These are phyloP conservation scores for Lodderomyces pseudojiufengensis DNA, from an alignment of 1,139 yeast species.

Conservation along the genomic window DNA sequence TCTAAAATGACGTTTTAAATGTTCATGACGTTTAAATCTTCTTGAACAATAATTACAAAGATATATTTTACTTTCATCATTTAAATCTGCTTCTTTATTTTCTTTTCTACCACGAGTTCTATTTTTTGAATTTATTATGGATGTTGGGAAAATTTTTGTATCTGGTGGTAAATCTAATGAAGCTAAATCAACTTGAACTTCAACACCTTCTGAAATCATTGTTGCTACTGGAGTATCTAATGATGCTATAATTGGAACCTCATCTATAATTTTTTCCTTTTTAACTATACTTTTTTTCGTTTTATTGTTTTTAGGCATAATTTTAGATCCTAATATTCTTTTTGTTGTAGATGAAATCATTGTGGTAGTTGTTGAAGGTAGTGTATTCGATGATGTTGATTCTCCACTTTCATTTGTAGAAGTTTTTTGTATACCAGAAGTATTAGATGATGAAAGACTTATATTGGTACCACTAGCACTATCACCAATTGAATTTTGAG, in stretches of 20 bases:
- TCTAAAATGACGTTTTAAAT: conserved; percentile 71
- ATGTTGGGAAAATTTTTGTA: conserved; percentile 36
- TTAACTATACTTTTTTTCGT: conserved; percentile 9
- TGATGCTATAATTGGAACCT: conserved; percentile 11
- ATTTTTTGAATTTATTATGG: conserved; percentile 31
- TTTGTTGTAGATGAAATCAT: conserved; percentile 39
- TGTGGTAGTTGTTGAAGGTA: conserved; percentile 14
- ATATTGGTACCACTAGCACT: conserved; percentile 11
- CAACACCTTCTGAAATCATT: conserved; percentile 29
- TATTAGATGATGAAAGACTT: conserved; percentile 21
- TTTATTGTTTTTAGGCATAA: conserved; percentile 24
- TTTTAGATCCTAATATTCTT: conserved; percentile 38
- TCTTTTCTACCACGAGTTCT: conserved; percentile 47
- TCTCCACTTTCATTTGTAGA: conserved; percentile 5
- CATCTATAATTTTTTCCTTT: conserved; percentile 6
- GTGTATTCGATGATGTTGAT: conserved; percentile 5
- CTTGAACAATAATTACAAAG: conserved; percentile 52
- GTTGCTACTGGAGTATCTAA: conserved; percentile 22
- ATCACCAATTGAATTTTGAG: conserved; percentile 3
- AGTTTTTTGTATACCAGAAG: conserved; percentile 9
- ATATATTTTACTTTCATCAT: conserved; percentile 39
- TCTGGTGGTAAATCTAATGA: conserved; percentile 41
- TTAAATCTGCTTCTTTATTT: conserved; percentile 44
- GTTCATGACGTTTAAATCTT: conserved; percentile 75
- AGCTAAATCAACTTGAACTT: conserved; percentile 41